Percentiles rank a stretch among this genome's conserved stretches.
phyloP scores from a whole-genome alignment of 2,329 filamentous ascomycete species.

The Lithohypha guttulata region DNA sequence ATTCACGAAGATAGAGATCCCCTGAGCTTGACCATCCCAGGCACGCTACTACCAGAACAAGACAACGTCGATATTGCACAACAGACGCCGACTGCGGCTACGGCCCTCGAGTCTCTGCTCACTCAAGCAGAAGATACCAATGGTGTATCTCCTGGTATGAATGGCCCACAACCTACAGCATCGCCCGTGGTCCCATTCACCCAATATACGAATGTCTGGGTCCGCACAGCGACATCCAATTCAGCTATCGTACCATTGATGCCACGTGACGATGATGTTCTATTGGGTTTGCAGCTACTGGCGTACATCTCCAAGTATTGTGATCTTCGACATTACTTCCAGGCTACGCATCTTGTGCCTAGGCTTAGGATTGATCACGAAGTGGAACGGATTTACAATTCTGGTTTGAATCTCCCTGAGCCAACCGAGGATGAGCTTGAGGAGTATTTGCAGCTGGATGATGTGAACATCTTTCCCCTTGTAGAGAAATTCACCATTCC shows the following conservation, averaged over 20 bases:
- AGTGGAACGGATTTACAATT: conserved; percentile 65
- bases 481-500: conserved; percentile 97
- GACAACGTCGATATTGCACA: conserved; percentile 94
- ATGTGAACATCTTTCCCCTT: conserved; percentile 96
- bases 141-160: conserved; percentile 62
- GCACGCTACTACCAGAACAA: conserved; percentile 69
- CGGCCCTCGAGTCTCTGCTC: conserved; percentile 61
- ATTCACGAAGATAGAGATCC: conserved; percentile 73
- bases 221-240: conserved; percentile 57
- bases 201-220: conserved; percentile 68
- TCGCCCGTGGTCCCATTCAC: conserved; percentile 62
- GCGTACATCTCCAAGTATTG: conserved; percentile 99
- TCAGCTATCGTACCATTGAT: conserved; percentile 75
- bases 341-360: conserved; percentile 85
- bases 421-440: conserved; percentile 60
- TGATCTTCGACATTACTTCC: conserved; percentile 89
- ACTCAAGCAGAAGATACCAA: conserved; percentile 58
- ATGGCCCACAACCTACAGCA: conserved; percentile 52
- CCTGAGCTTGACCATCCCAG: conserved; percentile 61
- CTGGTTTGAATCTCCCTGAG: conserved; percentile 36
- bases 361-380: conserved; percentile 83
- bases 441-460: conserved; percentile 83
- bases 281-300: conserved; percentile 93
- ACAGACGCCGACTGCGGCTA: conserved; percentile 71
- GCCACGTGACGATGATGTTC: conserved; percentile 91